Percentiles rank a stretch among this genome's conserved stretches.
These are phyloP conservation scores for Phytophthora foliorum DNA, from an alignment of 352 stramenopile species.

Conservation along the genomic window DNA sequence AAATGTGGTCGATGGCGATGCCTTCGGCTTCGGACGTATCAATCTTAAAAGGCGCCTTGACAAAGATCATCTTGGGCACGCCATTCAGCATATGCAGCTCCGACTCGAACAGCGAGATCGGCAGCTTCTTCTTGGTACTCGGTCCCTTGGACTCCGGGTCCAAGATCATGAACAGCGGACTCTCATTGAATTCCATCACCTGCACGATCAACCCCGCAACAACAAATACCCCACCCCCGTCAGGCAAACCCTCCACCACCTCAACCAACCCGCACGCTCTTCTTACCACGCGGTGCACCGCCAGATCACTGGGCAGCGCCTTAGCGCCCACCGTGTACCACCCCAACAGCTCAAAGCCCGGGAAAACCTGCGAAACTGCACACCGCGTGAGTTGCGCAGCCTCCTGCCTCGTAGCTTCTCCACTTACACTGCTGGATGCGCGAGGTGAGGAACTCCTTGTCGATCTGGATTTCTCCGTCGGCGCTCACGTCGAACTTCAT, in stretches of 20 bases:
- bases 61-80: constrained; percentile 91
- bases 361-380: constrained; percentile 86
- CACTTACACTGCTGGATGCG: constrained; percentile 85
- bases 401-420: not conserved
- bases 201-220: constrained; percentile 27
- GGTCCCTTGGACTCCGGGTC: constrained; percentile 68
- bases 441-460: constrained; percentile 85
- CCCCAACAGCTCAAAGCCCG: constrained; percentile 88
- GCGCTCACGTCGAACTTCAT: constrained; percentile 76
- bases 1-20: constrained; percentile 91
- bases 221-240: not conserved
- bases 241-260: not conserved
- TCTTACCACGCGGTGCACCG: constrained; percentile 76
- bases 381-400: not conserved
- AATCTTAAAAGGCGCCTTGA: constrained; percentile 89
- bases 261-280: not conserved
- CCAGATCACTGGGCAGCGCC: constrained; percentile 75
- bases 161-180: constrained; percentile 83
- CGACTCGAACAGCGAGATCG: constrained; percentile 87
- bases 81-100: constrained; percentile 89
- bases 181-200: constrained; percentile 92
- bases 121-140: constrained; percentile 90
- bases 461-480: constrained; percentile 69
- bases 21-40: constrained; percentile 89
- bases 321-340: constrained; percentile 90